Evolutionary conservation across 1,284 basidiomycete species (phyloP).

Genomic region (Hypsizygus ulmarius): DNA sequence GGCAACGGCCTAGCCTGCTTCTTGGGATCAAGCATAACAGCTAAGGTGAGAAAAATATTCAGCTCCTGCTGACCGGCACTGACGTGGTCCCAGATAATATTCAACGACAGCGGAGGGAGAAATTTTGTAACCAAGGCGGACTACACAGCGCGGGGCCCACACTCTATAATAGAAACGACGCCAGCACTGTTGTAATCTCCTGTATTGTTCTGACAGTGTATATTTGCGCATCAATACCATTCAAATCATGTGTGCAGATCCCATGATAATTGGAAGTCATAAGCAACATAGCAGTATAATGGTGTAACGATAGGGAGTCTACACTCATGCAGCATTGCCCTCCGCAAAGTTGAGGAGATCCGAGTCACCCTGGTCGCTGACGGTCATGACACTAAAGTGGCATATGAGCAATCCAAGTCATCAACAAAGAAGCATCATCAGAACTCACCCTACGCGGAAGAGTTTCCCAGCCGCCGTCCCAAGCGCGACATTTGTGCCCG

Average conservation of each 20-base stretch:
- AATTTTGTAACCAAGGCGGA: conserved; percentile 77
- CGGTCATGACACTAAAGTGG: conserved; percentile 84
- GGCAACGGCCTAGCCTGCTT: conserved; percentile 84
- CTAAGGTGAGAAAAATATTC: conserved; percentile 57
- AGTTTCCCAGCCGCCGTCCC: conserved; percentile 99
- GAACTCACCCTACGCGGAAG: conserved; percentile 93
- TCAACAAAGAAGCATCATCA: not conserved
- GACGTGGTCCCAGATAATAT: conserved; percentile 42
- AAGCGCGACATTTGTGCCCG: conserved; percentile 95
- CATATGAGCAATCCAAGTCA: conserved; percentile 3
- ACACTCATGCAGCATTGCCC: conserved; percentile 44
- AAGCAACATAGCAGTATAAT: conserved; percentile 3
- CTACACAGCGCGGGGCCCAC: conserved; percentile 70
- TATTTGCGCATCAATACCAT: not conserved
- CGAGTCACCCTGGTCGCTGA: conserved; percentile 96
- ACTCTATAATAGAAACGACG: conserved; percentile 69
- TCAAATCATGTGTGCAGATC: conserved; percentile 7
- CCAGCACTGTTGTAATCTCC: conserved; percentile 57
- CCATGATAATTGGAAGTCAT: too few species aligned
- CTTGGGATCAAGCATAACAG: conserved; percentile 83
- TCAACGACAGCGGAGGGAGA: conserved; percentile 61
- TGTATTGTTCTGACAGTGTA: conserved; percentile 1
- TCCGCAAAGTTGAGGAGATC: conserved; percentile 85
- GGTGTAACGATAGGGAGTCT: conserved; percentile 1
- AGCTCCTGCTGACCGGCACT: not conserved